Evolutionary conservation across 2,329 filamentous ascomycete genomes (phyloP).

Genomic region (Fusarium tanahbumbuense): DNA sequence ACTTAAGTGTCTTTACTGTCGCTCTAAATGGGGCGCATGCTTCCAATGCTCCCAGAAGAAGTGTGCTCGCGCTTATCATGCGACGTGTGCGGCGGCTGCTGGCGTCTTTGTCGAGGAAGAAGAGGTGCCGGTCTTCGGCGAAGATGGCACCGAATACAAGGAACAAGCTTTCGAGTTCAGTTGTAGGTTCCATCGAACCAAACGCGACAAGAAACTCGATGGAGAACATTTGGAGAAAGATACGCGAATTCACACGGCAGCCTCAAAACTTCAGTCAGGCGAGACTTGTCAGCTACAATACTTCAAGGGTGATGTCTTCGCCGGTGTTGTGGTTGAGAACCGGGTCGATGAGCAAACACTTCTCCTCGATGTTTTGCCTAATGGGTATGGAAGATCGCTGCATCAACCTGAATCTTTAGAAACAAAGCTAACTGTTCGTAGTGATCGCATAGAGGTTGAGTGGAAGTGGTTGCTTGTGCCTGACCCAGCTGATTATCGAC

Average conservation of each 20-base stretch:
- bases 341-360: slow-evolving; percentile 78
- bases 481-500: slow-evolving; percentile 74
- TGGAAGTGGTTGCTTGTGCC: slow-evolving; percentile 86
- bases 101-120: slow-evolving; percentile 92
- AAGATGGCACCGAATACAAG: slow-evolving; percentile 92
- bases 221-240: slow-evolving; percentile 77
- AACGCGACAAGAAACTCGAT: slow-evolving; percentile 81
- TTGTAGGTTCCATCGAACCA: slow-evolving; percentile 92
- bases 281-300: slow-evolving; percentile 91
- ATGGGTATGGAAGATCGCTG: slow-evolving; percentile 70
- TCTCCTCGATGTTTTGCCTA: slow-evolving; percentile 84
- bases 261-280: slow-evolving; percentile 74
- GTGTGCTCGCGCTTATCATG: slow-evolving; percentile 92
- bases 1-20: slow-evolving; percentile 94
- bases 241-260: slow-evolving; percentile 74
- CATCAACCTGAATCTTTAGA: neutral
- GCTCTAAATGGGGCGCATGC: slow-evolving; percentile 93
- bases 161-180: slow-evolving; percentile 92
- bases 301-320: slow-evolving; percentile 87
- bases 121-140: slow-evolving; percentile 85
- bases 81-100: slow-evolving; percentile 91
- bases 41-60: slow-evolving; percentile 98
- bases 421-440: slow-evolving; percentile 58
- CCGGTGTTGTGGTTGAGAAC: slow-evolving; percentile 88
- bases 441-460: slow-evolving; percentile 80